Evolutionary conservation across 352 stramenopile genomes (phyloP).

Genomic region (Globisporangium alternatum): DNA sequence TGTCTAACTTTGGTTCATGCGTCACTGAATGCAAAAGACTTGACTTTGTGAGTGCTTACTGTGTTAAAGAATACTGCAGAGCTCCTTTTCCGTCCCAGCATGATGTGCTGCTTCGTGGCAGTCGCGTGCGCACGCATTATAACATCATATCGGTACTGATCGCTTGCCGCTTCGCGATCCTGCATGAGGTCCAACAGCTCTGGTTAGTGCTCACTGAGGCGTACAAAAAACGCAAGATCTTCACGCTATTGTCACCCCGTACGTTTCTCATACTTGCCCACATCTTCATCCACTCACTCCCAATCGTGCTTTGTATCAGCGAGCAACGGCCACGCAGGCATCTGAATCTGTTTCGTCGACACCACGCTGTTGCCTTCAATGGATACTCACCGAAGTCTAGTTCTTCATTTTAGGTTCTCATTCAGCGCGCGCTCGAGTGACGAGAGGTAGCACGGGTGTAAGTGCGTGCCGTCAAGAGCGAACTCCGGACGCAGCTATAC

Average conservation of each 20-base stretch:
- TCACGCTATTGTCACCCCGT: not conserved
- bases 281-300: too few relatives aligned
- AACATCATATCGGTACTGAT: not conserved
- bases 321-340: not conserved
- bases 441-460: slow-evolving; percentile 71
- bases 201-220: not conserved
- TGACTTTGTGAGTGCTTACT: too few relatives aligned
- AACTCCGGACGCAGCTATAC: slow-evolving; percentile 49
- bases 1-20: too few relatives aligned
- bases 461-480: slow-evolving; percentile 82
- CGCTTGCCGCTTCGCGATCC: not conserved
- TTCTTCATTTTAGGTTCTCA: not conserved
- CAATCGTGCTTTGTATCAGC: too few relatives aligned
- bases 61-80: not conserved
- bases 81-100: not conserved
- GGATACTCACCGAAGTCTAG: not conserved
- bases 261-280: too few relatives aligned
- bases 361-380: not conserved
- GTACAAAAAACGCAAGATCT: not conserved
- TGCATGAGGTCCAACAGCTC: not conserved
- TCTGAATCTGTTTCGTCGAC: not conserved
- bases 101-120: not conserved
- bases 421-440: slow-evolving; percentile 39
- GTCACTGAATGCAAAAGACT: too few relatives aligned
- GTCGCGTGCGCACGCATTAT: not conserved